A percentile compares a stretch with the other conserved stretches of the same genome.
These are phyloP conservation scores for Hygrocybe punicea DNA, from an alignment of 768 basidiomycete genomes.

Conservation along the genomic window DNA sequence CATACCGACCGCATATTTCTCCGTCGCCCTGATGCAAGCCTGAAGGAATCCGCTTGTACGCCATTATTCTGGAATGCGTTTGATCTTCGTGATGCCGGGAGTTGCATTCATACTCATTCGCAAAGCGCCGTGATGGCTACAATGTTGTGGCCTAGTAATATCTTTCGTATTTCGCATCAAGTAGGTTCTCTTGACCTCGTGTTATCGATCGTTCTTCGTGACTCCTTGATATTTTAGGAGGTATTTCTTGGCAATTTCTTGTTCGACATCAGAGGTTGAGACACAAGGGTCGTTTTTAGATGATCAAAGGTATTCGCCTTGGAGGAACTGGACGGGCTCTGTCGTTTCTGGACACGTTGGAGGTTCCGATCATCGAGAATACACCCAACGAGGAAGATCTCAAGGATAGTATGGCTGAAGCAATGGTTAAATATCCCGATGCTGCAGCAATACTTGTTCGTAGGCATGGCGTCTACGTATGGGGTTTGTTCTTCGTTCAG, in stretches of 20 bases:
- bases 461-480: slow-evolving; percentile 80
- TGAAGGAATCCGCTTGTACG: slow-evolving; percentile 86
- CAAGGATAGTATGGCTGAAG: slow-evolving; percentile 82
- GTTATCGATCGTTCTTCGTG: not conserved
- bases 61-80: slow-evolving; percentile 94
- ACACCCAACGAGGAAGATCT: slow-evolving; percentile 89
- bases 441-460: slow-evolving; percentile 76
- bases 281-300: slow-evolving; percentile 39
- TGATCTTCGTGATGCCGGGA: slow-evolving; percentile 70
- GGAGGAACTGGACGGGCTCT: slow-evolving; percentile 73
- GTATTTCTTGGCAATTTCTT: not conserved
- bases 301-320: slow-evolving; percentile 86
- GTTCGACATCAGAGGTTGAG: not conserved
- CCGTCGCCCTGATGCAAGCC: slow-evolving; percentile 61
- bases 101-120: slow-evolving; percentile 89
- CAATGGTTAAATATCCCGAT: slow-evolving; percentile 76
- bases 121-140: slow-evolving; percentile 90
- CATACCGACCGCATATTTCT: slow-evolving; percentile 72
- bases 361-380: slow-evolving; percentile 86
- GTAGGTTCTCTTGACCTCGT: slow-evolving; percentile 36
- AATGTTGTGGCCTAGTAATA: slow-evolving; percentile 63
- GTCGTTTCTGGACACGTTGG: slow-evolving; percentile 82
- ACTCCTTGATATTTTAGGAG: slow-evolving; percentile 4
- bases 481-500: slow-evolving; percentile 50
- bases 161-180: slow-evolving; percentile 82